Percentiles rank a stretch among this genome's conserved stretches.
Evolutionary conservation across 2,329 filamentous ascomycete genomes (phyloP).

Genomic region (Diaporthe australafricana): DNA sequence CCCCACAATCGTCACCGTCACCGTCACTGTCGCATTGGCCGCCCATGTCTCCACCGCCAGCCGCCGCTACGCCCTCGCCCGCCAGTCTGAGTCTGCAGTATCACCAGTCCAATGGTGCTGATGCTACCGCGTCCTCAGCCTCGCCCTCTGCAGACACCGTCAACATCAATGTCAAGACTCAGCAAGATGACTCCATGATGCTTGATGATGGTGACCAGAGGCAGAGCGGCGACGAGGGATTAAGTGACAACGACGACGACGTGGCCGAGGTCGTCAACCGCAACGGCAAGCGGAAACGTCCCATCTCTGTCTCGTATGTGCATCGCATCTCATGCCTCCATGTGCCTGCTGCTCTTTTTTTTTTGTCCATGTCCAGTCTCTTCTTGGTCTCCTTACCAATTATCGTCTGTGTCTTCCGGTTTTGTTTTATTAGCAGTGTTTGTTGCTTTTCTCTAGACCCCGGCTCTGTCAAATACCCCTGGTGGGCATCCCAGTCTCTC

Average conservation of each 20-base stretch:
- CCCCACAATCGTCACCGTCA: neutral
- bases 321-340: constrained; percentile 4
- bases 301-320: constrained; percentile 70
- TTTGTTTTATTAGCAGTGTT: neutral
- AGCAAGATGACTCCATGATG: constrained; percentile 27
- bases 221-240: constrained; percentile 47
- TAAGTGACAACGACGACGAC: constrained; percentile 59
- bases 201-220: constrained; percentile 32
- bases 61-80: constrained; percentile 19
- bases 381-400: constrained; percentile 21
- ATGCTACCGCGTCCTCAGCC: constrained; percentile 22
- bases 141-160: constrained; percentile 32
- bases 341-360: constrained; percentile 16
- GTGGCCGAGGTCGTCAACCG: constrained; percentile 54
- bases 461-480: neutral
- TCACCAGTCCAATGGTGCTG: constrained; percentile 9
- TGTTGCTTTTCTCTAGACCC: neutral
- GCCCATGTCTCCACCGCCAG: constrained; percentile 28
- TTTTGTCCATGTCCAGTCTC: constrained; percentile 30
- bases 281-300: constrained; percentile 69
- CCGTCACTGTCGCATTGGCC: constrained; percentile 11
- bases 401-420: constrained; percentile 1
- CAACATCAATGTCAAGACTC: constrained; percentile 33
- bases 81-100: constrained; percentile 19
- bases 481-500: neutral